phyloP scores from a whole-genome alignment of 345 rosid species.

The Lumnitzera racemosa region DNA sequence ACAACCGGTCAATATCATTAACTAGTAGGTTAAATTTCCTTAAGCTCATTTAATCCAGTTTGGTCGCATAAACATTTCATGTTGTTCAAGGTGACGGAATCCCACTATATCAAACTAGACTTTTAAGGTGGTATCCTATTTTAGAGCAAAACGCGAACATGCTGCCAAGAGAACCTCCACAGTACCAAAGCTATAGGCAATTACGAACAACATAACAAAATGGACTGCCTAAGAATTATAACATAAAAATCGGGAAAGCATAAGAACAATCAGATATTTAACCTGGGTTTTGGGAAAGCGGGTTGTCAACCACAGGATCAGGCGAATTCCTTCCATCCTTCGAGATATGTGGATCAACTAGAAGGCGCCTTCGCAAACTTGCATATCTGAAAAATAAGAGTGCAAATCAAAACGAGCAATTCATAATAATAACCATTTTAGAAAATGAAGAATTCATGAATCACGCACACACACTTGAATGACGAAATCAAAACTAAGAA shows the following conservation, averaged over 20 bases:
- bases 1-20: not conserved
- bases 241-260: not conserved
- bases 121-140: too few species aligned
- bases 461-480: not conserved
- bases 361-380: conserved; percentile 62
- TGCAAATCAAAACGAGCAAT: not conserved
- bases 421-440: not conserved
- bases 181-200: too few species aligned
- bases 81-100: too few species aligned
- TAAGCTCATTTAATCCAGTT: too few species aligned
- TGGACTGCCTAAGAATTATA: not conserved
- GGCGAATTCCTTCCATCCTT: conserved; percentile 57
- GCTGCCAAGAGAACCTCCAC: too few species aligned
- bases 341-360: conserved; percentile 65
- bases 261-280: conserved; percentile 10
- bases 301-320: conserved; percentile 76
- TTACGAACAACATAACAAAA: too few species aligned
- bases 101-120: too few species aligned
- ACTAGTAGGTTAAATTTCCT: too few species aligned
- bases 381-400: conserved; percentile 57
- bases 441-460: not conserved
- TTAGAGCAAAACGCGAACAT: too few species aligned
- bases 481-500: too few species aligned
- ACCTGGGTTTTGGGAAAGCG: conserved; percentile 97
- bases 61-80: too few species aligned